These are phyloP conservation scores for Saturnispora silvae DNA, from an alignment of 805 yeast genomes.

Conservation along the genomic window DNA sequence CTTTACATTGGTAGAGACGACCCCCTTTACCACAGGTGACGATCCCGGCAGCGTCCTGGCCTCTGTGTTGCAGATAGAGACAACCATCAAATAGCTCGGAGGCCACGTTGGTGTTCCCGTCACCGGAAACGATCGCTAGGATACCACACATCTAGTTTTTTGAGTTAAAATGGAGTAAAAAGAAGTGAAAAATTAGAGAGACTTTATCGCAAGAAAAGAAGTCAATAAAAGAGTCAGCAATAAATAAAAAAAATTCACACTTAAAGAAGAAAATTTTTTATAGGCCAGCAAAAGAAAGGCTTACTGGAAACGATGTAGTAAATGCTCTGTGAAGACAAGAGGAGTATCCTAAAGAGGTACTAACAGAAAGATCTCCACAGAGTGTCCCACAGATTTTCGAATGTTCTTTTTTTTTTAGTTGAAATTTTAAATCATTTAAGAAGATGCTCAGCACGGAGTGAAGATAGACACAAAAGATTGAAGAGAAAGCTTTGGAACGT, in stretches of 20 bases:
- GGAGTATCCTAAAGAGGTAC: no score
- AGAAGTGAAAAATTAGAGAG: no score
- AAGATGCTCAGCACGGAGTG: no score
- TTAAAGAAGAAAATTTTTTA: background rate
- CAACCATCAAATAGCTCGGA: constrained; percentile 89
- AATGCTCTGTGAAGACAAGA: no score
- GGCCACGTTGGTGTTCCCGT: constrained; percentile 63
- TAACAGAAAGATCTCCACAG: no score
- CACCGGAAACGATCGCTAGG: constrained; percentile 75
- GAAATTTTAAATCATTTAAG: no score
- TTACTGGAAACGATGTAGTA: no score
- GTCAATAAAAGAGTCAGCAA: constrained; percentile 4
- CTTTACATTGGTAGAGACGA: constrained; percentile 92
- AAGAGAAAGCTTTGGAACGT: no score
- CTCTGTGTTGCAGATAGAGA: constrained; percentile 89
- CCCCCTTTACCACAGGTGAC: constrained; percentile 93
- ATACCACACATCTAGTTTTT: constrained; percentile 76
- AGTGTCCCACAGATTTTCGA: no score
- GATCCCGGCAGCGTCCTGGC: constrained; percentile 99
- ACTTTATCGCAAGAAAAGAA: background rate
- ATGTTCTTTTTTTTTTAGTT: no score
- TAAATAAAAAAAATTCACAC: background rate
- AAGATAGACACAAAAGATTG: no score
- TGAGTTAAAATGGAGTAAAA: background rate
- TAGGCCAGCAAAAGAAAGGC: background rate